phyloP scores from a whole-genome alignment of 2,329 filamentous ascomycete genomes.

The Curvularia spicifera region DNA sequence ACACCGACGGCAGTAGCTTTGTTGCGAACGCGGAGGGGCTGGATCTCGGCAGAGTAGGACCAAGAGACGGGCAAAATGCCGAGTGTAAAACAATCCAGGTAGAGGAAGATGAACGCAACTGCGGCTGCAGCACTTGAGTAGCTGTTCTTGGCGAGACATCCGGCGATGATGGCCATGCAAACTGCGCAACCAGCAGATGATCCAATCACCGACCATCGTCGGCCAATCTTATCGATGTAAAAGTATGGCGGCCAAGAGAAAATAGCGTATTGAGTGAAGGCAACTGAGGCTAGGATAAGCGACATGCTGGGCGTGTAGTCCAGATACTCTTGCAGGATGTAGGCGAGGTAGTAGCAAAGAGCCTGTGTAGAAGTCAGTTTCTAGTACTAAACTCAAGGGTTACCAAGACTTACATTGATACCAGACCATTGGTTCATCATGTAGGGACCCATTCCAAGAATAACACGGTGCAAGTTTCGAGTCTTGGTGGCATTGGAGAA shows the following conservation, averaged over 20 bases:
- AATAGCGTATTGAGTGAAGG: constrained; percentile 53
- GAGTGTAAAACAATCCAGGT: constrained; percentile 31
- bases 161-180: constrained; percentile 47
- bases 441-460: constrained; percentile 50
- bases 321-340: constrained; percentile 49
- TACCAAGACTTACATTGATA: constrained; percentile 20
- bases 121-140: constrained; percentile 42
- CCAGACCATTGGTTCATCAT: constrained; percentile 52
- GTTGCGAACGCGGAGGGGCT: constrained; percentile 57
- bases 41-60: constrained; percentile 59
- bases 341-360: constrained; percentile 49
- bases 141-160: constrained; percentile 34
- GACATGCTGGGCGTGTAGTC: constrained; percentile 38
- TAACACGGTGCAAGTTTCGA: constrained; percentile 45
- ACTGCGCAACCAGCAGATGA: constrained; percentile 42
- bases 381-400: neutral
- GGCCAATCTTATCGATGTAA: constrained; percentile 56
- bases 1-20: constrained; percentile 59
- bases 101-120: constrained; percentile 50
- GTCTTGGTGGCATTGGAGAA: constrained; percentile 47
- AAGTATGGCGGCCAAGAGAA: constrained; percentile 52
- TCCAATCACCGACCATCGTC: constrained; percentile 39
- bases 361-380: constrained; percentile 4
- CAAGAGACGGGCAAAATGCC: constrained; percentile 51
- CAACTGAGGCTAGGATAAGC: constrained; percentile 48